Conservation (phyloP, 352 stramenopile genomes). For the Phytophthora sojae region DNA sequence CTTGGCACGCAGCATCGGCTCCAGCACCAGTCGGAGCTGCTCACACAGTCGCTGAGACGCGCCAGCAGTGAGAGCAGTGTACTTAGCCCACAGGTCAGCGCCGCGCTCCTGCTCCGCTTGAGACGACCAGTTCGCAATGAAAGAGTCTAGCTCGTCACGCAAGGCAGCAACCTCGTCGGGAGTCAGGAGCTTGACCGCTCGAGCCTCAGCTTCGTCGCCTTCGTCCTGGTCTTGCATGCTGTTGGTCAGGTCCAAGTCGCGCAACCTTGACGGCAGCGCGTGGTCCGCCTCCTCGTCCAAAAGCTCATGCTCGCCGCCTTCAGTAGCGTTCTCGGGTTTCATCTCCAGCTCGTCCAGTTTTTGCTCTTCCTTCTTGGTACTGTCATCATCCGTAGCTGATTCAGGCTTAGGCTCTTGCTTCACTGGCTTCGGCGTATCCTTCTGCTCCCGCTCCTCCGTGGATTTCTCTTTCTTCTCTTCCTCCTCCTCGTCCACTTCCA, state of each 20-base stretch:
- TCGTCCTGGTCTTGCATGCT: constrained; percentile 42
- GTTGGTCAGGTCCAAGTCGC: constrained; percentile 49
- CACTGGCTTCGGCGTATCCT: constrained; percentile 37
- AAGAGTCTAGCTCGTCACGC: constrained; percentile 81
- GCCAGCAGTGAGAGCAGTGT: constrained; percentile 93
- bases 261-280: constrained; percentile 37
- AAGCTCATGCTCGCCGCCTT: constrained; percentile 38
- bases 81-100: constrained; percentile 92
- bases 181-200: constrained; percentile 49
- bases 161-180: constrained; percentile 77
- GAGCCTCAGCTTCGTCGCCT: constrained; percentile 43
- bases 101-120: constrained; percentile 55
- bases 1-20: constrained; percentile 98
- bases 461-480: constrained; percentile 51
- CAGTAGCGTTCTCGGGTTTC: constrained; percentile 33
- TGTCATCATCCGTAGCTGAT: constrained; percentile 23
- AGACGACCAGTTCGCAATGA: constrained; percentile 74
- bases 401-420: constrained; percentile 42
- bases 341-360: constrained; percentile 31
- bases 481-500: constrained; percentile 77
- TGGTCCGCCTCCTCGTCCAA: constrained; percentile 47
- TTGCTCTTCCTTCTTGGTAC: constrained; percentile 29
- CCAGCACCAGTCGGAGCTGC: constrained; percentile 98
- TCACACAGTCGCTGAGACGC: constrained; percentile 97
- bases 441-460: constrained; percentile 37